These are phyloP conservation scores for Emericellopsis atlantica DNA, from an alignment of 2,329 filamentous ascomycete species.

Conservation along the genomic window DNA sequence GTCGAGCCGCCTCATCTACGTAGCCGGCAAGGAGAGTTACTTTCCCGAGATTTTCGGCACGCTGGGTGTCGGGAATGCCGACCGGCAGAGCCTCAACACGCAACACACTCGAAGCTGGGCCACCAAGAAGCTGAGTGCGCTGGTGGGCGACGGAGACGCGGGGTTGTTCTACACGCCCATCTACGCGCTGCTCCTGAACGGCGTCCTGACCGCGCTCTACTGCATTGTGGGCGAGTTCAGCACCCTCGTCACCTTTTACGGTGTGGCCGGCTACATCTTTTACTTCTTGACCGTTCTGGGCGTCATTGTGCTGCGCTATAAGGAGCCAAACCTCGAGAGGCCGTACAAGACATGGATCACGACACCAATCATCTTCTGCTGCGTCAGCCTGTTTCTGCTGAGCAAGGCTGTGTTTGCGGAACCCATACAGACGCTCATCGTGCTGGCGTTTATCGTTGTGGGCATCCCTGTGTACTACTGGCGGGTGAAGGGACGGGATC, in stretches of 20 bases:
- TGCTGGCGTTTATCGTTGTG: slow-evolving; percentile 70
- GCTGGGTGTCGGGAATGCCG: slow-evolving; percentile 51
- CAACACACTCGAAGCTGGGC: slow-evolving; percentile 41
- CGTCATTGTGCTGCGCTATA: slow-evolving; percentile 77
- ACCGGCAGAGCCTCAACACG: slow-evolving; percentile 25
- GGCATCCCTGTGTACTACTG: slow-evolving; percentile 86
- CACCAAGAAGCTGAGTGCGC: slow-evolving; percentile 42
- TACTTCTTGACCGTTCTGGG: slow-evolving; percentile 95
- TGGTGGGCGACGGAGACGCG: slow-evolving; percentile 64
- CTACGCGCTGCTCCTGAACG: slow-evolving; percentile 78
- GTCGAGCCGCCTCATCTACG: slow-evolving; percentile 81
- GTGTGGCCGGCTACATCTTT: slow-evolving; percentile 92
- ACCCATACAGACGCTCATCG: slow-evolving; percentile 78
- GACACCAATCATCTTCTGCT: slow-evolving; percentile 96
- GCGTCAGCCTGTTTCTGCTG: slow-evolving; percentile 85
- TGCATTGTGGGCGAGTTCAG: slow-evolving; percentile 80
- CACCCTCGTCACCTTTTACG: slow-evolving; percentile 91
- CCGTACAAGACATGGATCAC: slow-evolving; percentile 96
- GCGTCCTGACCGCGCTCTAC: slow-evolving; percentile 59
- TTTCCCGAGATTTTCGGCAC: slow-evolving; percentile 73
- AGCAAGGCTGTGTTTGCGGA: slow-evolving; percentile 82
- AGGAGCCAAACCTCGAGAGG: slow-evolving; percentile 75
- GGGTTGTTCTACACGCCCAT: slow-evolving; percentile 91
- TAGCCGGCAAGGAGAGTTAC: slow-evolving; percentile 89
- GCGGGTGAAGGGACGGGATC: slow-evolving; percentile 57